These are phyloP conservation scores for Candida coquimbonensis DNA, from an alignment of 805 yeast species.

Conservation along the genomic window DNA sequence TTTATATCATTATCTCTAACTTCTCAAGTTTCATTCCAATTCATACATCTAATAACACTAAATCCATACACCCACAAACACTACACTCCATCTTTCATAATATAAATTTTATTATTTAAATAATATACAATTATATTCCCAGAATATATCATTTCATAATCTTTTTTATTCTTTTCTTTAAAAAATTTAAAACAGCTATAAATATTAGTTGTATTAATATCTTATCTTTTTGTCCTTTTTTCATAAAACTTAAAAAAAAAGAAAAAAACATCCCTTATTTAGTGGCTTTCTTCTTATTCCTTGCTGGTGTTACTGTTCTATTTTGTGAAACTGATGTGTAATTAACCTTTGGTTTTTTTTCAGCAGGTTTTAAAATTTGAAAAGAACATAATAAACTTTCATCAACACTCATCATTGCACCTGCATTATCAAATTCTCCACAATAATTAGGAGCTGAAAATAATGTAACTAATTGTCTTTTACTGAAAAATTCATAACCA, in stretches of 20 bases:
- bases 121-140: too few species aligned
- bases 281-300: conserved; percentile 46
- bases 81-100: neutral
- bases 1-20: too few species aligned
- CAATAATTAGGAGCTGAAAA: conserved; percentile 98
- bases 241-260: neutral
- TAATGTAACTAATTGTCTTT: conserved; percentile 91
- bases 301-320: conserved; percentile 54
- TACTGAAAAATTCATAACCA: conserved; percentile 95
- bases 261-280: conserved; percentile 35
- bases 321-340: conserved; percentile 32
- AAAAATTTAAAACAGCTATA: neutral
- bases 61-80: too few species aligned
- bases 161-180: neutral
- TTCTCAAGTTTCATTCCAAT: too few species aligned
- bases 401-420: conserved; percentile 99
- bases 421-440: conserved; percentile 98
- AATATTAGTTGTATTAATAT: too few species aligned
- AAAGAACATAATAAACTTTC: conserved; percentile 93
- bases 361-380: conserved; percentile 96
- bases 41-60: too few species aligned
- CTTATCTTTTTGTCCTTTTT: too few species aligned
- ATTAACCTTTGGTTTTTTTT: conserved; percentile 75
- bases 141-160: neutral
- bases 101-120: neutral